These are phyloP conservation scores for Blastocystis hominis DNA, from an alignment of 352 stramenopile species.

Conservation along the genomic window DNA sequence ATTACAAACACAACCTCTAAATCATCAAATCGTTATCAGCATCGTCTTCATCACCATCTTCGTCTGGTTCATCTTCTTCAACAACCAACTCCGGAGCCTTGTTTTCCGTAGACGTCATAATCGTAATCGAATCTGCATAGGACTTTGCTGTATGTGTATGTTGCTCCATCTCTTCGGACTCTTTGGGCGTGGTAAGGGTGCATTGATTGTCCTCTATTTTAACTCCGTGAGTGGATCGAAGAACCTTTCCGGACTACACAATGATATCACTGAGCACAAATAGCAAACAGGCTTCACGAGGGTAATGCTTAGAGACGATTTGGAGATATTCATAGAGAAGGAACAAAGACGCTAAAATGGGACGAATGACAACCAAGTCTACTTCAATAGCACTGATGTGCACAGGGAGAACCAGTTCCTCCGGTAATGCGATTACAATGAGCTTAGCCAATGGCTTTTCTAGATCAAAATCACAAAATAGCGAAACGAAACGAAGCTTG, in stretches of 20 bases:
- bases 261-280: not conserved
- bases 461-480: too few relatives aligned
- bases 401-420: too few relatives aligned
- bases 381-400: too few relatives aligned
- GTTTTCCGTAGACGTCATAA: not conserved
- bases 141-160: not conserved
- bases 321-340: not conserved
- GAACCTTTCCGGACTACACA: not conserved
- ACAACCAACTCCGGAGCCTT: not conserved
- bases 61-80: not conserved
- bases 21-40: not conserved
- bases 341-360: not conserved
- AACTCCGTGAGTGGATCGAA: not conserved
- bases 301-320: not conserved
- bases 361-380: too few relatives aligned
- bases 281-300: not conserved
- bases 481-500: too few relatives aligned
- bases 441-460: too few relatives aligned
- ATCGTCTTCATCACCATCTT: constrained; percentile 14
- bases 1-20: not conserved
- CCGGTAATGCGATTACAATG: too few relatives aligned
- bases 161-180: not conserved
- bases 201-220: not conserved
- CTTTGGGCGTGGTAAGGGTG: not conserved
- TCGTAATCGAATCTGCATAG: not conserved